Evolutionary conservation across 148 eudicot genomes (phyloP), one percentile per base, ranked within the genome.

Genomic region (Arbutus unedo): DNA sequence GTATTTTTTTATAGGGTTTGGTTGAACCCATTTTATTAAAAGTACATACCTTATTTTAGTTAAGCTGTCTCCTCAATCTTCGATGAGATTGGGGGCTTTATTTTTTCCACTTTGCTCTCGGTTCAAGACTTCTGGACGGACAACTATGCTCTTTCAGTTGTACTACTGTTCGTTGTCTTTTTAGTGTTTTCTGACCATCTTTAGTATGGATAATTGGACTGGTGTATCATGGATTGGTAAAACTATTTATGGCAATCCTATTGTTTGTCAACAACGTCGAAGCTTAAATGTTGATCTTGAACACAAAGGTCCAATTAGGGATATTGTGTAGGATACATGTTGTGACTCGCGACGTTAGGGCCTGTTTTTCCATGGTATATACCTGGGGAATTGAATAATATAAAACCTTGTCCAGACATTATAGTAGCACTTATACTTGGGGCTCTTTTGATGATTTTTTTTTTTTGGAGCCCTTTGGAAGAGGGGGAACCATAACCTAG

Each of bases 401-500:
- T 4, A 16, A 50, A 74, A 23, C 56, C 51, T 74, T 44, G 13
- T 72, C 41, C 78, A n/a, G 71, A 74, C 56, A 8, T n/a, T 68
- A 38, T 68, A 31, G 18, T 43, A 31, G 45, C 73, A 68, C 45
- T 68, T 25, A 4, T 38, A 11, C 47, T 49, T 49, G 78, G 78
- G n/a, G 8, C 55, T 38, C 56, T 75, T 75, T 51, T 75, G 56
- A 75, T 75, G 56, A 4, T 75, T n/a, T 49, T 48, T 75, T 75
- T 38, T 75, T 23, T 31, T 31, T 31, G 38, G 14, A 10, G 57
- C 57, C 57, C 14, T 21, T 23, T 74, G 43, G 56, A 31, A 31
- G 38, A 31, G 38, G 38, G 38, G 38, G 38, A 31, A 31, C 38
- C 0, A 31, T 31, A 31, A n/a, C 45, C 76, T 73, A 47, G 76